Conservation (phyloP, 2,329 filamentous ascomycete genomes). For the Fusarium oligoseptatum region DNA sequence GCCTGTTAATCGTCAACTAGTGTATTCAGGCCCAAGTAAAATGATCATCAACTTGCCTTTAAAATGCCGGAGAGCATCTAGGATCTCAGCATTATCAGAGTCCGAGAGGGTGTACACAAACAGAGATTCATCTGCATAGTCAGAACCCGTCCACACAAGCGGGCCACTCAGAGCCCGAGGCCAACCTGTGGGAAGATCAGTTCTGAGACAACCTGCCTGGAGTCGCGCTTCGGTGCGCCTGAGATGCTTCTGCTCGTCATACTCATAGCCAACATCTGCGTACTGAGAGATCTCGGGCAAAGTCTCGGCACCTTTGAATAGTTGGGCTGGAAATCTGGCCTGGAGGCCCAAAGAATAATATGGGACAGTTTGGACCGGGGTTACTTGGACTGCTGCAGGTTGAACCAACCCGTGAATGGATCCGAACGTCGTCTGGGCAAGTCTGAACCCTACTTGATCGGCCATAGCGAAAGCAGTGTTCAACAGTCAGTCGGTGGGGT, state of each 20-base stretch:
- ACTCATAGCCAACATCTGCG: neutral
- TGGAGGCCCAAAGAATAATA: neutral
- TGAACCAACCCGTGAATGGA: neutral
- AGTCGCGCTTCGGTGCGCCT: neutral
- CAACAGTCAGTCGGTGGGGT: neutral
- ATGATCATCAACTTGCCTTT: neutral
- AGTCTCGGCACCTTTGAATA: neutral
- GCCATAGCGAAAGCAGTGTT: neutral
- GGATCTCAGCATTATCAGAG: constrained; percentile 7
- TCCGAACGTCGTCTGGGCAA: neutral
- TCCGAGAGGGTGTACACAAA: constrained; percentile 7
- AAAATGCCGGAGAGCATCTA: neutral
- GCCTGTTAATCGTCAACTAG: neutral
- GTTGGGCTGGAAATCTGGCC: neutral
- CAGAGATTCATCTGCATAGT: neutral
- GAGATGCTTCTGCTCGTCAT: neutral
- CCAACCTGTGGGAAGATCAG: neutral
- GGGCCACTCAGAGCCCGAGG: neutral
- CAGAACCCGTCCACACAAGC: neutral
- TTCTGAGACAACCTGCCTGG: neutral
- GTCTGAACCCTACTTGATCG: neutral
- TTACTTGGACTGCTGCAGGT: neutral
- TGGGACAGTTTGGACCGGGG: neutral
- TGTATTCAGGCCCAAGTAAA: neutral
- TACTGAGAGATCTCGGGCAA: neutral